Conservation (phyloP, 495 filamentous ascomycete species). For the Chlorociboria aeruginascens region DNA sequence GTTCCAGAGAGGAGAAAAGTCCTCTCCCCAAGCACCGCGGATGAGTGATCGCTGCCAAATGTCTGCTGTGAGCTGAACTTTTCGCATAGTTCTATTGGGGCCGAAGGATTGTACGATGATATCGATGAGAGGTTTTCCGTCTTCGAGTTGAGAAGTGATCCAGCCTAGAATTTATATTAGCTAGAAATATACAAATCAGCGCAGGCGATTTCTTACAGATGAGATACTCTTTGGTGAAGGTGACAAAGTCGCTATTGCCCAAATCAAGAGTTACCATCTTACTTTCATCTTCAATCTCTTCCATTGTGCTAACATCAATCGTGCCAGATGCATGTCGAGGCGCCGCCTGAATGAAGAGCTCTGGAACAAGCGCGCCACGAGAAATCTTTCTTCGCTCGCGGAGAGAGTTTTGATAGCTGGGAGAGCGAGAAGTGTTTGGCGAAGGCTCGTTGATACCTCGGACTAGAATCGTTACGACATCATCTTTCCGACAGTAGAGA, state of each 20-base stretch:
- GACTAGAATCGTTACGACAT: not conserved
- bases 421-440: not conserved
- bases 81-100: not conserved
- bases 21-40: not conserved
- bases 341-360: not conserved
- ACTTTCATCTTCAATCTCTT: not conserved
- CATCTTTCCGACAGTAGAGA: not conserved
- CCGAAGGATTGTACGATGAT: not conserved
- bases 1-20: not conserved
- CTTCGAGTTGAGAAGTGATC: not conserved
- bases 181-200: not conserved
- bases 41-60: not conserved
- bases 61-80: not conserved
- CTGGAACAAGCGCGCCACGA: not conserved
- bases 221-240: not conserved
- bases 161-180: not conserved
- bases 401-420: not conserved
- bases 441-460: not conserved
- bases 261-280: not conserved
- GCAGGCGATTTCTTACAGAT: not conserved
- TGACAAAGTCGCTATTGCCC: not conserved
- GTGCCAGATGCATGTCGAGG: not conserved
- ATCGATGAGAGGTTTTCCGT: not conserved
- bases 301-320: not conserved
- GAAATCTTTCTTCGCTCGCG: not conserved